phyloP scores from a whole-genome alignment of 1,139 yeast species.

The Hansenula sp. region DNA sequence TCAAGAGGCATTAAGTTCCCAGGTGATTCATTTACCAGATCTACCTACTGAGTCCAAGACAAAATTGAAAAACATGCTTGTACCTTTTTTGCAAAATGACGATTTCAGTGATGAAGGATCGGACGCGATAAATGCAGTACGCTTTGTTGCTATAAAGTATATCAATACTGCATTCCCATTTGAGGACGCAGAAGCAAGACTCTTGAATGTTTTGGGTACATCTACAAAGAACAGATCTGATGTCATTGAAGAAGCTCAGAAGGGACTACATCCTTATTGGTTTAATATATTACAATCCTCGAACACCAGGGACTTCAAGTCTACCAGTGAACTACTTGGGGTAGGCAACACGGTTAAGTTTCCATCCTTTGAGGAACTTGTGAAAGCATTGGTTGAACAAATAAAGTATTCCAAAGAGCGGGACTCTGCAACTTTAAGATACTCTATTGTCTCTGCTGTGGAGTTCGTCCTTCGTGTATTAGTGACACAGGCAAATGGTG shows the following conservation, averaged over 20 bases:
- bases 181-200: slow-evolving; percentile 62
- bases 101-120: slow-evolving; percentile 19
- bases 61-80: slow-evolving; percentile 41
- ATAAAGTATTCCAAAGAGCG: slow-evolving; percentile 20
- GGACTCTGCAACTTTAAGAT: slow-evolving; percentile 25
- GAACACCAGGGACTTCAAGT: slow-evolving; percentile 33
- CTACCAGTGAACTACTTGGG: slow-evolving; percentile 43
- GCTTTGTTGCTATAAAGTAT: slow-evolving; percentile 64
- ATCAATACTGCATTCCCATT: slow-evolving; percentile 66
- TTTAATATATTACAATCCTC: slow-evolving; percentile 38
- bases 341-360: slow-evolving; percentile 32
- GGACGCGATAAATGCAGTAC: slow-evolving; percentile 35
- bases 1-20: slow-evolving; percentile 65
- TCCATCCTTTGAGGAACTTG: slow-evolving; percentile 38
- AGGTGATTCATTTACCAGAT: slow-evolving; percentile 44
- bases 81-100: slow-evolving; percentile 34
- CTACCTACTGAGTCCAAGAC: slow-evolving; percentile 36
- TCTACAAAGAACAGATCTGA: slow-evolving; percentile 58
- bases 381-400: slow-evolving; percentile 28
- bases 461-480: slow-evolving; percentile 49
- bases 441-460: slow-evolving; percentile 37
- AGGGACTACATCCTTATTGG: slow-evolving; percentile 78
- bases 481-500: slow-evolving; percentile 58
- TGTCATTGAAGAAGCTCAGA: slow-evolving; percentile 72
- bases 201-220: slow-evolving; percentile 65